Conservation (phyloP, 169 alveolate species). For the Plasmodium billcollinsi region DNA sequence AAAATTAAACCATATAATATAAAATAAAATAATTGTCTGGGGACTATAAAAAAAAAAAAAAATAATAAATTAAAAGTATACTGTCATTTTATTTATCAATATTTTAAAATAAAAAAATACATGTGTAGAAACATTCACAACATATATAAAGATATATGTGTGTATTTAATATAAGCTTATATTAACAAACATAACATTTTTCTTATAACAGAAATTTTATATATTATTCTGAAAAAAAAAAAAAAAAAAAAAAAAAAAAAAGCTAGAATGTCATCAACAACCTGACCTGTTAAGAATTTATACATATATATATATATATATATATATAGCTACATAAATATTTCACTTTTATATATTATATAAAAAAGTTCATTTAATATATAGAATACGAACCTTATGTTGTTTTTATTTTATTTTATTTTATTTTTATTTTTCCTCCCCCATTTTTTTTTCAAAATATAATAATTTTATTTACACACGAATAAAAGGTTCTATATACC, state of each 20-base stretch:
- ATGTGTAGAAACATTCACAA: too few species aligned
- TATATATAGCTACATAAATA: not conserved
- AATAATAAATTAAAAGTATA: too few species aligned
- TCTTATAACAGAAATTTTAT: too few species aligned
- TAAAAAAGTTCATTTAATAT: not conserved
- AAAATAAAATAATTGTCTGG: too few species aligned
- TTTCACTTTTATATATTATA: not conserved
- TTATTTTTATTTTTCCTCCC: too few species aligned
- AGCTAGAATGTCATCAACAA: constrained; percentile 13
- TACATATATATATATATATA: not conserved
- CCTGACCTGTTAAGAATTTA: constrained; percentile 19
- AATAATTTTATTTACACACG: constrained; percentile 19
- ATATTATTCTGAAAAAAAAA: not conserved
- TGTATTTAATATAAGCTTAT: too few species aligned
- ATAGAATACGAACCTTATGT: constrained; percentile 13
- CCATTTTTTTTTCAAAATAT: constrained; percentile 1
- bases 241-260: not conserved
- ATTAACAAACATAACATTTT: too few species aligned
- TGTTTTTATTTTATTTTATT: constrained; percentile 34
- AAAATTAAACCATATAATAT: too few species aligned
- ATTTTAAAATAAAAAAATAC: too few species aligned
- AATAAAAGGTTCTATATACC: not conserved
- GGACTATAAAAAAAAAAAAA: too few species aligned
- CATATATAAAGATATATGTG: too few species aligned
- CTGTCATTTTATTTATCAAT: too few species aligned